Evolutionary conservation across 257 asterid genomes (phyloP).

Genomic region (Nyctanthes arbortristis): DNA sequence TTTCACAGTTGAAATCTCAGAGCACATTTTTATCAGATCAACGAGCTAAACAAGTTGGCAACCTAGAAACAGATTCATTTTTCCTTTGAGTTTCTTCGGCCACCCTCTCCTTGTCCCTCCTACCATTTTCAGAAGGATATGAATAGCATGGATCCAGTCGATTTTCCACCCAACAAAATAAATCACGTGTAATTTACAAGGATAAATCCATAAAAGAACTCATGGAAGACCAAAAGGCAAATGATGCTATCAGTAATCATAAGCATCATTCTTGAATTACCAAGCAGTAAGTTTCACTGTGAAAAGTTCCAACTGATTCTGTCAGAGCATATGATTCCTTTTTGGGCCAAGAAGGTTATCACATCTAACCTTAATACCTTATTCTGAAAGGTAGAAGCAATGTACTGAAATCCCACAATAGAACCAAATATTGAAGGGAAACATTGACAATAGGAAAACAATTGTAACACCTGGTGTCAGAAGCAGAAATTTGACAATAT

Average conservation of each 20-base stretch:
- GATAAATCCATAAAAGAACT: too few species aligned
- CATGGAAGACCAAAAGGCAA: too few species aligned
- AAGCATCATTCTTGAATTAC: background rate
- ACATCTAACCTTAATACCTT: background rate
- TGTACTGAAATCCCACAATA: background rate
- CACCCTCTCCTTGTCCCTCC: too few species aligned
- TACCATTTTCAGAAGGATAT: background rate
- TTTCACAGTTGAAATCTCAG: too few species aligned
- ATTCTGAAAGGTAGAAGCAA: conserved; percentile 5
- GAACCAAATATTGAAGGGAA: conserved; percentile 10
- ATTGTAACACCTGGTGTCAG: background rate
- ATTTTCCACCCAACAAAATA: too few species aligned
- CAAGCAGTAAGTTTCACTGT: background rate
- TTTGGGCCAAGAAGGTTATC: conserved; percentile 6
- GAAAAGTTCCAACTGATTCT: conserved; percentile 11
- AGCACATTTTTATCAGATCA: too few species aligned
- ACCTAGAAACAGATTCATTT: too few species aligned
- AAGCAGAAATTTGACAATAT: background rate
- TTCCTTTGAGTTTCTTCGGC: too few species aligned
- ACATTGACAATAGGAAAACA: background rate
- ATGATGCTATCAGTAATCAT: too few species aligned
- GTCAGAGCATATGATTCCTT: background rate
- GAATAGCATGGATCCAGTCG: too few species aligned
- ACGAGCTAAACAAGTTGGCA: too few species aligned
- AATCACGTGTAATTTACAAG: too few species aligned